Evolutionary conservation across 495 filamentous ascomycete genomes (phyloP), one percentile per base, ranked within the genome.

Genomic region (Aspergillus wentii): DNA sequence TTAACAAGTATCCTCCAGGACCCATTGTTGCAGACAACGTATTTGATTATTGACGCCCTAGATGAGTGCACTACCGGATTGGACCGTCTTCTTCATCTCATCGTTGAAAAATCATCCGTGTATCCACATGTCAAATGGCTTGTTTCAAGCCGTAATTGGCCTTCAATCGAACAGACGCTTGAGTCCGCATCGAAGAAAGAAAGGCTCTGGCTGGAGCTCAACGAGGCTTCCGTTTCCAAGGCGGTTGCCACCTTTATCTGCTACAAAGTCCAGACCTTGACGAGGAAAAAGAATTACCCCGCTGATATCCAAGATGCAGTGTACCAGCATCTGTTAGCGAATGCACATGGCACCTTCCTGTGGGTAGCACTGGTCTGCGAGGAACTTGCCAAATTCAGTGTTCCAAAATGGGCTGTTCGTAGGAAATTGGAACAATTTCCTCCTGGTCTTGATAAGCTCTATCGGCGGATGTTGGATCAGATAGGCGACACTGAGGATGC

Each of bases 41-140:
- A 61, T 35, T 36, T 69, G 35, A 39, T 75, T 1, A 54, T 76
- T 30, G 71, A 78, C 44, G 70, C 69, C 3, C 61, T 76, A 3
- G 68, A 75, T 46, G 73, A 76, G 48, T 75, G 68, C 35, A 44
- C 40, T 5, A 34, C 22, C 6, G 59, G 49, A 20, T 39, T 52
- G 31, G 13, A 28, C 4, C 20, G 53, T 6, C 52, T 70, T 33
- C 49, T 69, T 15, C n/a, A 54, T 8, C 34, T 69, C 16, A 54
- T 71, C 31, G 30, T 38, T 14, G 15, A 58, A 19, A 7, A 25
- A 10, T 37, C 33, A 6, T 42, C 43, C 1, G 4, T 19, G 11
- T 31, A 31, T 20, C 11, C 39, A 29, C 37, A 38, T 6, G 44
- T 58, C 16, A 62, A 62, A 41, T 62, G 46, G 56, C 30, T 62